A percentile compares a stretch with the other conserved stretches of the same genome.
Evolutionary conservation across 148 eudicot species (phyloP).

Genomic region (Fagopyrum homotropicum): DNA sequence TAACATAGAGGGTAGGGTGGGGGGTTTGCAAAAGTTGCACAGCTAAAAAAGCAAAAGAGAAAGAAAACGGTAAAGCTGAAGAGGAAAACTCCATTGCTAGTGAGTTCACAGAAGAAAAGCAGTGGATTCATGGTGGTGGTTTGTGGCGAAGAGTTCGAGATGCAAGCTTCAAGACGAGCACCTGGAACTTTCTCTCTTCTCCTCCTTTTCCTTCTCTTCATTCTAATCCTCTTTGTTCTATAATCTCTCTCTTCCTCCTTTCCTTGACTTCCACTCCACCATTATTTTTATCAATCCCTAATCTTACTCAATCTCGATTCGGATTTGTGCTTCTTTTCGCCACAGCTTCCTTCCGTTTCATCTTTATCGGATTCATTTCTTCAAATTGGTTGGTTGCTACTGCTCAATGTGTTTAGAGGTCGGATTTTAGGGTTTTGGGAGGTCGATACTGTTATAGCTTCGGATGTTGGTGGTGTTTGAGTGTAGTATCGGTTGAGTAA

Average conservation of each 20-base stretch:
- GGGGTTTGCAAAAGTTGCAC: neutral
- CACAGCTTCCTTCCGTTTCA: neutral
- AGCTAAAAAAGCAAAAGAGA: neutral
- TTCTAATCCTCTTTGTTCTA: conserved; percentile 59
- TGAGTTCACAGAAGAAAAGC: neutral
- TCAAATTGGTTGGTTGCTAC: neutral
- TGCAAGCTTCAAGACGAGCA: conserved; percentile 28
- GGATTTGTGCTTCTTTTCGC: neutral
- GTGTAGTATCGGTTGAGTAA: conserved; percentile 14
- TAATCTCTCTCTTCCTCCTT: conserved; percentile 21
- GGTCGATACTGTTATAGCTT: neutral
- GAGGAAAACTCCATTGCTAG: neutral
- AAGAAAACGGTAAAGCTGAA: conserved; percentile 10
- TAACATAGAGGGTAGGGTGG: neutral
- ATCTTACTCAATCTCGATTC: conserved; percentile 18
- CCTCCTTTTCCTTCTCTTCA: conserved; percentile 63
- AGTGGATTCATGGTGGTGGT: neutral
- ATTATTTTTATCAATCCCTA: conserved; percentile 14
- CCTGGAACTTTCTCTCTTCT: conserved; percentile 43
- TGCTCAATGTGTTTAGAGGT: conserved; percentile 1
- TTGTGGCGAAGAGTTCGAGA: conserved; percentile 23
- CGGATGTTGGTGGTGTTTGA: conserved; percentile 8
- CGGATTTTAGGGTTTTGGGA: neutral
- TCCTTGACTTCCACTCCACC: conserved; percentile 24
- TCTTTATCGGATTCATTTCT: neutral